Percentiles rank a stretch among this genome's conserved stretches.
Conservation (phyloP, 2,329 filamentous ascomycete genomes). For the Phialocephala sp. region DNA sequence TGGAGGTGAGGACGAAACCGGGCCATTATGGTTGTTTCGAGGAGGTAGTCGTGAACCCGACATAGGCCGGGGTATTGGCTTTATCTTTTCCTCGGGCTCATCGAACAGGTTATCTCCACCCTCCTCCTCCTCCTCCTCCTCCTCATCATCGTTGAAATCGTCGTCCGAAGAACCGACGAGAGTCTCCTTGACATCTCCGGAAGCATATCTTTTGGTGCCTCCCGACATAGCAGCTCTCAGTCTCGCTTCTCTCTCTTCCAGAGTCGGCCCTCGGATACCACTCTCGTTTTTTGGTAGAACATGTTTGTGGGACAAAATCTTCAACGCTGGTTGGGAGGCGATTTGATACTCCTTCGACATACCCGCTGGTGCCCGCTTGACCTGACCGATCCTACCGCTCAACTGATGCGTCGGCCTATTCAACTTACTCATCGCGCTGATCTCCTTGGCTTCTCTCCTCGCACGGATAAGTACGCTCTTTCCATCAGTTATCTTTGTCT, state of each 20-base stretch:
- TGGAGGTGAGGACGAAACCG: constrained; percentile 17
- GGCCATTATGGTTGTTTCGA: constrained; percentile 3
- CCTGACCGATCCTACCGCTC: constrained; percentile 42
- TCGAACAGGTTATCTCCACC: constrained; percentile 37
- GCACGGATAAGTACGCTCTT: constrained; percentile 62
- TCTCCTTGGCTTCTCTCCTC: constrained; percentile 60
- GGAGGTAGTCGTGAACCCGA: background rate
- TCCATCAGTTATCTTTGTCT: constrained; percentile 57
- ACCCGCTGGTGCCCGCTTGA: constrained; percentile 56
- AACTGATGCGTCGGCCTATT: constrained; percentile 48
- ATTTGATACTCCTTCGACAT: constrained; percentile 61
- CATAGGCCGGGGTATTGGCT: background rate
- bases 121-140: constrained; percentile 25
- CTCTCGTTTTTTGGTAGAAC: constrained; percentile 26
- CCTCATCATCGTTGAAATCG: constrained; percentile 30
- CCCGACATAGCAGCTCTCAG: constrained; percentile 36
- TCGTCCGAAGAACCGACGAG: constrained; percentile 37
- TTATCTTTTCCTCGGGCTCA: constrained; percentile 14
- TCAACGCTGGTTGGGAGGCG: constrained; percentile 45
- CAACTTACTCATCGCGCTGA: constrained; percentile 54
- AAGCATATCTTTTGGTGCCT: constrained; percentile 13
- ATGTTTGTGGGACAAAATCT: constrained; percentile 41
- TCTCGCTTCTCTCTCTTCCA: constrained; percentile 47
- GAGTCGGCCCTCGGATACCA: constrained; percentile 28
- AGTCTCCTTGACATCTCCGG: constrained; percentile 22